phyloP scores from a whole-genome alignment of 129 eudicot genomes.

The Tanacetum coccineum region DNA sequence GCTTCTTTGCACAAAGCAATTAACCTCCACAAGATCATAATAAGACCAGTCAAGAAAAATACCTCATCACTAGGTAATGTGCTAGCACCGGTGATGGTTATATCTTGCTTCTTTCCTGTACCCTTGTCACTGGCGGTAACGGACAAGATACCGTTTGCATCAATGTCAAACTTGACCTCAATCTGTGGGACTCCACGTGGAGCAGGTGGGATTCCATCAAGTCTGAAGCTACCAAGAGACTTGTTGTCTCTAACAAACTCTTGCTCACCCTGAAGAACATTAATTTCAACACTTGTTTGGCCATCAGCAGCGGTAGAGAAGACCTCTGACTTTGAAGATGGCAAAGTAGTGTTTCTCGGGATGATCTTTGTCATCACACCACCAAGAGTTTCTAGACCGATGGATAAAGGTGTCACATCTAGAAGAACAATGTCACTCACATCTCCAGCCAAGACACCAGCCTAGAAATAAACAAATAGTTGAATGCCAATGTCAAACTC shows the following conservation, averaged over 20 bases:
- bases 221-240: slow-evolving; percentile 36
- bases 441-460: slow-evolving; percentile 99
- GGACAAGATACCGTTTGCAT: slow-evolving; percentile 35
- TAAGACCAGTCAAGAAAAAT: not conserved
- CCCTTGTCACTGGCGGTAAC: slow-evolving; percentile 37
- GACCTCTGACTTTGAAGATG: slow-evolving; percentile 84
- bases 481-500: too few species aligned
- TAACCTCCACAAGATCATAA: not conserved
- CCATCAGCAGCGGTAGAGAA: slow-evolving; percentile 99
- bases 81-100: slow-evolving; percentile 56
- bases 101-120: slow-evolving; percentile 37
- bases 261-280: slow-evolving; percentile 92
- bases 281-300: slow-evolving; percentile 96
- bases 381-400: slow-evolving; percentile 96
- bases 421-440: slow-evolving; percentile 85
- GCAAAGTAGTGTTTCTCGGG: slow-evolving; percentile 93
- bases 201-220: slow-evolving; percentile 41
- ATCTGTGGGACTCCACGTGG: slow-evolving; percentile 38
- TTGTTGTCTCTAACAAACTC: slow-evolving; percentile 78
- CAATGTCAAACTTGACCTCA: slow-evolving; percentile 35
- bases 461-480: slow-evolving; percentile 28
- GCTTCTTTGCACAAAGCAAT: too few species aligned
- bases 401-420: slow-evolving; percentile 87
- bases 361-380: slow-evolving; percentile 99
- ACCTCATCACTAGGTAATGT: slow-evolving; percentile 98